Evolutionary conservation across 2,329 filamentous ascomycete genomes (phyloP).

Genomic region (Pyricularia sp.): DNA sequence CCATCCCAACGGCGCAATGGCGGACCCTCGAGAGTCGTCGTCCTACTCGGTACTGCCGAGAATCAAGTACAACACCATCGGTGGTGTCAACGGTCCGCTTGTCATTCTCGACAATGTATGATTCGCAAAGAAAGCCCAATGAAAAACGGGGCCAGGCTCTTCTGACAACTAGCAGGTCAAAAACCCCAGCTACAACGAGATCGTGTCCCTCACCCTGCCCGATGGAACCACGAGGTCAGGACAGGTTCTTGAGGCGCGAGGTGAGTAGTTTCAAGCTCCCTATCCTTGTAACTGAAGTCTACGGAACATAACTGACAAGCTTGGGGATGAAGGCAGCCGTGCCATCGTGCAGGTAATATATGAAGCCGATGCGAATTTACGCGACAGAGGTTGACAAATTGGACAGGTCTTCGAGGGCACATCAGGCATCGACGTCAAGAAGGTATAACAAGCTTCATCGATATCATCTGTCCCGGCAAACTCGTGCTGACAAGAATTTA

Average conservation of each 20-base stretch:
- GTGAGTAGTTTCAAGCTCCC: conserved; percentile 36
- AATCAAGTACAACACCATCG: conserved; percentile 95
- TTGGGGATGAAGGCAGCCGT: conserved; percentile 57
- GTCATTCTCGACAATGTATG: conserved; percentile 94
- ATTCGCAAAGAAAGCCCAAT: conserved; percentile 4
- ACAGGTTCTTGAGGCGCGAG: conserved; percentile 95
- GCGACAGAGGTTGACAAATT: conserved; percentile 16
- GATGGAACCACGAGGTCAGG: conserved; percentile 92
- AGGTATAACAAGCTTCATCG: conserved; percentile 45
- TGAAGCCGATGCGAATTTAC: neutral
- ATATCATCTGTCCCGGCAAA: neutral
- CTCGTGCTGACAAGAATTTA: conserved; percentile 24
- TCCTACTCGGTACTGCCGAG: conserved; percentile 51
- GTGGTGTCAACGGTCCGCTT: conserved; percentile 93
- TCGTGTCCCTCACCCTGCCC: conserved; percentile 88
- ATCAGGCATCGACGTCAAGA: conserved; percentile 96
- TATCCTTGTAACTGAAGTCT: neutral
- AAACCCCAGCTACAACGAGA: conserved; percentile 95
- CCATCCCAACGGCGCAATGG: conserved; percentile 26
- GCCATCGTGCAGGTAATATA: conserved; percentile 83
- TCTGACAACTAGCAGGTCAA: conserved; percentile 61
- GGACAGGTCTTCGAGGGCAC: conserved; percentile 92
- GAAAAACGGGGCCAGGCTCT: neutral
- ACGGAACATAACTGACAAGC: neutral
- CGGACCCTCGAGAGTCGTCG: conserved; percentile 48